phyloP scores from a whole-genome alignment of 2,329 filamentous ascomycete genomes.

The Teratosphaeria epicoccoides region DNA sequence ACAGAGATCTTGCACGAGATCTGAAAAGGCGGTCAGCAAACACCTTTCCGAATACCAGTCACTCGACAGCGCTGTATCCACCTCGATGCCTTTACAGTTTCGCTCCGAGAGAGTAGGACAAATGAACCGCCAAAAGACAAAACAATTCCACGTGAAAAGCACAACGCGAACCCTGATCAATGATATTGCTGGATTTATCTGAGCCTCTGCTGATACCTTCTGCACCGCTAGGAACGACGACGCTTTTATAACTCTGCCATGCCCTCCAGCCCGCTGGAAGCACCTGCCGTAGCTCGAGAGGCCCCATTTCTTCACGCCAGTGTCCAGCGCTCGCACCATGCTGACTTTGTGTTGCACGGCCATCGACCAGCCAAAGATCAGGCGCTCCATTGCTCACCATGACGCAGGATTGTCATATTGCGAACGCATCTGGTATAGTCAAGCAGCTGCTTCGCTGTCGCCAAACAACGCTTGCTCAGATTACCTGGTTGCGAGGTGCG shows the following conservation, averaged over 20 bases:
- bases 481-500: conserved; percentile 3
- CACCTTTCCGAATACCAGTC: neutral
- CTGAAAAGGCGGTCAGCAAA: neutral
- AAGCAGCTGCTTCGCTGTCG: neutral
- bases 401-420: neutral
- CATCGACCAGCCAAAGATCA: conserved; percentile 1
- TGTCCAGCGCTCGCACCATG: neutral
- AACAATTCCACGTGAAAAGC: conserved; percentile 7
- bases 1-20: neutral
- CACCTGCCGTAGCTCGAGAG: conserved; percentile 10
- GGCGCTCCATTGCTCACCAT: neutral
- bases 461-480: neutral
- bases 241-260: neutral
- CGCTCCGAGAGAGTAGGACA: conserved; percentile 1
- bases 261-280: conserved; percentile 1
- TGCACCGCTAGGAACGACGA: neutral
- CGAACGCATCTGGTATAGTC: neutral
- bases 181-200: neutral
- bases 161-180: conserved; percentile 5
- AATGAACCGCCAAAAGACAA: conserved; percentile 8
- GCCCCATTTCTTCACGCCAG: neutral
- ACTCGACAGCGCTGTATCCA: neutral
- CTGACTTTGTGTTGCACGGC: neutral
- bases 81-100: neutral
- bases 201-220: neutral